A percentile compares a stretch with the other conserved stretches of the same genome.
phyloP scores from a whole-genome alignment of 768 basidiomycete species.

The Pulveroboletus ravenelii region DNA sequence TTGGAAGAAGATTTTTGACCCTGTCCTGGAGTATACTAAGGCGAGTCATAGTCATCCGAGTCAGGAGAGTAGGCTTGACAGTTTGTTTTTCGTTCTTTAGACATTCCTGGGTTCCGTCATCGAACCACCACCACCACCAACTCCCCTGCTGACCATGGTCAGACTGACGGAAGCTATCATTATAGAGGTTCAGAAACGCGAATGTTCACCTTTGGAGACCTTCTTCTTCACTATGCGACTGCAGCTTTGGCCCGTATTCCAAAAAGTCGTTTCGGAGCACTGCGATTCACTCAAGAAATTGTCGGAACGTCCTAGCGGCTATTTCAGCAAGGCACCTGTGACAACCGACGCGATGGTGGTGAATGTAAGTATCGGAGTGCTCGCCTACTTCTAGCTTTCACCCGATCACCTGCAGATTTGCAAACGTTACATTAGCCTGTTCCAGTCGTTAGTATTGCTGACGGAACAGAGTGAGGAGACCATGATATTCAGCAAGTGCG shows the following conservation, averaged over 20 bases:
- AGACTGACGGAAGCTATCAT: conserved; percentile 81
- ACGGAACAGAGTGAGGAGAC: conserved; percentile 85
- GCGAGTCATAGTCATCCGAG: conserved; percentile 34
- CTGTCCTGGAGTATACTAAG: conserved; percentile 81
- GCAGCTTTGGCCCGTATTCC: conserved; percentile 91
- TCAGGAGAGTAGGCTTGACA: neutral
- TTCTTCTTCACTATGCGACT: conserved; percentile 79
- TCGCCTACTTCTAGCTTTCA: conserved; percentile 1
- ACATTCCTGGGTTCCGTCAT: conserved; percentile 64
- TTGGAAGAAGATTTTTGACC: conserved; percentile 94
- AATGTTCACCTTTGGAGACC: conserved; percentile 73
- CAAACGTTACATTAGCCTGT: conserved; percentile 71
- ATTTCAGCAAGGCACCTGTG: conserved; percentile 54
- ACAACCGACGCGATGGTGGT: conserved; percentile 69
- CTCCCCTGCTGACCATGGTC: conserved; percentile 86
- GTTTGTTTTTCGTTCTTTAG: conserved; percentile 31
- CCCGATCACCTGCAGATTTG: conserved; percentile 46
- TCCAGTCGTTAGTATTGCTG: conserved; percentile 77
- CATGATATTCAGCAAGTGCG: conserved; percentile 94
- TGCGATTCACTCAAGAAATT: conserved; percentile 77
- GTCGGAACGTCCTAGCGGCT: conserved; percentile 65
- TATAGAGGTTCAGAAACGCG: conserved; percentile 68
- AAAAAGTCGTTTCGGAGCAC: conserved; percentile 82
- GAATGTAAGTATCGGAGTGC: conserved; percentile 39
- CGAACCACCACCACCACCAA: conserved; percentile 68